Base-by-base conservation (phyloP, 2,329 filamentous ascomycete species). In the Penicillium glabrum region DNA sequence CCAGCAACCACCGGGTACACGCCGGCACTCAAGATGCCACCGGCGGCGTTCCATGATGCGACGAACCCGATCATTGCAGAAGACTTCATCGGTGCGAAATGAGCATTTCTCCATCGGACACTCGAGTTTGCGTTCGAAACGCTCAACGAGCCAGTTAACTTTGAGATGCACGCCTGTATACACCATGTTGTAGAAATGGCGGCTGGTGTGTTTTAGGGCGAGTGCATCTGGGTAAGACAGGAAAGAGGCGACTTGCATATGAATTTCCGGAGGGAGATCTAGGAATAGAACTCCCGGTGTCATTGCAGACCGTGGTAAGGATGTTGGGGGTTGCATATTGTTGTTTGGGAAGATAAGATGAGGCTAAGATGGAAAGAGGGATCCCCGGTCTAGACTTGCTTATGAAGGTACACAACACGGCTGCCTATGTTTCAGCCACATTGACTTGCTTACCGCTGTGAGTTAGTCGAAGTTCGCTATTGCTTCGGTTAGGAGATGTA, bases 201-300 rank as follows among this genome's bases (percentile, higher is more conserved):
- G 80, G 67, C 76, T 86, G 21, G 83, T 83, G 68, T 90, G 87
- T 67, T 90, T 90, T 16, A 90, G 75, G 0, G 87, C 87, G 1
- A 90, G 79, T 0, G 88, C 88, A 60, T 91, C 88, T 0, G 88
- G 88, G 59, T 90, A 90, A 31, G 82, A 82, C 57, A 90, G 83
- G 53, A 83, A 77, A 11, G 78, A 69, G 31, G 83, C 77, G 54
- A 90, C 86, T 49, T 84, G 79, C 1, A 88, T 69, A 62, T 89
- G 88, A n/a, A 90, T 78, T 65, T 91, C 88, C 0, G 84, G 78
- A 2, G 88, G 88, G 2, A 90, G 76, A 16, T 74, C 71, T 69
- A 80, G 76, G 33, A 87, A 67, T 14, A 19, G 5, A 24, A 39
- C 19, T 13, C 5, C 3, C 4, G 21, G n/a, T 45, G 16, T 31